Evolutionary conservation across 2,329 filamentous ascomycete species (phyloP), one percentile per base, ranked within the genome.

Genomic region (Cucurbitaria berberidis): DNA sequence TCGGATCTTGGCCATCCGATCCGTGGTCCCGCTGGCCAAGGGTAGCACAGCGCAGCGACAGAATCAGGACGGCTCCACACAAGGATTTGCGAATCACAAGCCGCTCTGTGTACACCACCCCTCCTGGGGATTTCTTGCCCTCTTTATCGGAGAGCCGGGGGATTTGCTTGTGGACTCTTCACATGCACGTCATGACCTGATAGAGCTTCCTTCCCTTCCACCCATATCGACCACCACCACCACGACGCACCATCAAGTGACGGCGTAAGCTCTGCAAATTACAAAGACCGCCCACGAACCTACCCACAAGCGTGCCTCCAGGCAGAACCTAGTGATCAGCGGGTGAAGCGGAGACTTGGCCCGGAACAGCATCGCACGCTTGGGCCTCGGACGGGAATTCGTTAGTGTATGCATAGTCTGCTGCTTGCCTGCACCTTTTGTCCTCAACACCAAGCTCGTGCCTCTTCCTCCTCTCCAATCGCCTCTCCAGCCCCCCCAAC

Each of bases 361-460:
- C 45, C 22, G 56, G 56, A 26, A 18, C 11, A 18, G n/a, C 16
- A 9, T 27, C 40, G 39, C 24, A 26, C 10, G 40, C 40, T 26
- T 27, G 22, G 40, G 24, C 40, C 40, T 6, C 40, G 22, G n/a
- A n/a, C n/a, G n/a, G n/a, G 24, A 22, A 10, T 18, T 22, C 21
- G 13, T 24, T 42, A 42, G 40, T 24, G 40, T 24, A 29, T 26
- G 7, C 24, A 30, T 30, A 39, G 36, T 39, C 30, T 39, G 36
- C 36, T 24, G 5, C 19, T 39, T 26, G 5, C 34, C 36, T 24
- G 36, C 36, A 24, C 19, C 9, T 60, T 34, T 57, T 55, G 48
- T 60, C 51, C 64, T 61, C 64, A 66, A 64, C 60, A 65, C 53
- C 59, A 41, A 42, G 45, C 46, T 32, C 49, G 47, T n/a, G 43